Evolutionary conservation across 1,284 basidiomycete species (phyloP), one percentile per base, ranked within the genome.

Genomic region (Amylostereum areolatum): DNA sequence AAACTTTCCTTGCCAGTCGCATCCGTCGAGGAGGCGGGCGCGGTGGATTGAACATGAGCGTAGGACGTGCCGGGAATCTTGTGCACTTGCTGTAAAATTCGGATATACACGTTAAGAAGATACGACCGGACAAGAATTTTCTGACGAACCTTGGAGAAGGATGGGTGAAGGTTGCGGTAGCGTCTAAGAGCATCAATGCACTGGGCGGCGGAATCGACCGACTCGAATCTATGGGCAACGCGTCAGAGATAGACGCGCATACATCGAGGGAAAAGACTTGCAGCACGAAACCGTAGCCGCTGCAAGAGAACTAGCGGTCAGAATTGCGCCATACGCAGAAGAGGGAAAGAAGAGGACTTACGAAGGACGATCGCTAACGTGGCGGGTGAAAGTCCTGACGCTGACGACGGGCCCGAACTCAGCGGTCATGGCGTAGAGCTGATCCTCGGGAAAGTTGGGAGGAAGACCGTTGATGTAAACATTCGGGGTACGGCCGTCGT

Each of bases 261-360:
- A 11, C 12, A 5, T 35, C 35, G 28, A 28, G 48, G 40, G 29
- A 41, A 49, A 46, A 46, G 29, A 63, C 85, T 67, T 57, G 89
- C 85, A 89, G 63, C 33, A 89, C 87, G 60, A 89, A 89, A 4
- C 87, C 86, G 60, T 89, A 89, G 5, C 87, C 86, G 44, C 85
- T 88, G 61, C 63, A 47, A 12, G 41, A 32, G 36, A 30, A 30
- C 5, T 42, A 8, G 5, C 8, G 31, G 43, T 43, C 33, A 47
- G 33, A 5, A 28, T 31, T 7, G 8, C 12, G 25, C 27, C 12
- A 7, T 9, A 42, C 39, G 18, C 37, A 44, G 33, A 43, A 24
- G 28, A 27, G 39, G 36, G 33, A 25, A 42, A 18, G 36, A 3
- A 40, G 7, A n/a, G n/a, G 4, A 65, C 70, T 45, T 53, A 72